Conservation (phyloP, 371 early-diverging fungal species). For the Circinella minor region DNA sequence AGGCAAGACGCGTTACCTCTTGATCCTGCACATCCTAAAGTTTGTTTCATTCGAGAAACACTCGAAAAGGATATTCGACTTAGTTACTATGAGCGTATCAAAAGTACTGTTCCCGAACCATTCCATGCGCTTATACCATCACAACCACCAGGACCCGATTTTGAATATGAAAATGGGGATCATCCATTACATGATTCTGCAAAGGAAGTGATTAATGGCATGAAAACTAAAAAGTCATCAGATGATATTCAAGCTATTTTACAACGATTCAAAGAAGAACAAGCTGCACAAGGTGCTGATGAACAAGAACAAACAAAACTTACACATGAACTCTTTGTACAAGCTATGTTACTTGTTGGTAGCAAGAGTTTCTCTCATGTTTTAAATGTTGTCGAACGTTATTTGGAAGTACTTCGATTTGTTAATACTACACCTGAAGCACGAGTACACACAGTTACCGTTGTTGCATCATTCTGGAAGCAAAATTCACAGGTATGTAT, state of each 20-base stretch:
- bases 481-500: constrained; percentile 69
- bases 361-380: constrained; percentile 94
- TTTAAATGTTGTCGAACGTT: constrained; percentile 87
- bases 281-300: constrained; percentile 36
- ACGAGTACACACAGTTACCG: constrained; percentile 72
- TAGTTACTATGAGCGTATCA: constrained; percentile 89
- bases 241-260: constrained; percentile 64
- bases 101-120: constrained; percentile 71
- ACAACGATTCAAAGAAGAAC: constrained; percentile 47
- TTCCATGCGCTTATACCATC: constrained; percentile 67
- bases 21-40: constrained; percentile 54
- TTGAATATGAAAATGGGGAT: constrained; percentile 61
- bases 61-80: constrained; percentile 80
- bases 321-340: constrained; percentile 75
- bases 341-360: constrained; percentile 83
- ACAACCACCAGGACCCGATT: constrained; percentile 69
- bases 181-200: constrained; percentile 63
- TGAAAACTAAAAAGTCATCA: constrained; percentile 66
- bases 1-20: constrained; percentile 53
- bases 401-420: constrained; percentile 69
- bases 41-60: constrained; percentile 80
- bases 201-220: constrained; percentile 58
- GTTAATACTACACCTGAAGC: constrained; percentile 64
- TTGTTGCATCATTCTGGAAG: constrained; percentile 84
- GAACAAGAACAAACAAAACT: constrained; percentile 46